Evolutionary conservation across 805 yeast species (phyloP).

Genomic region (Cyberlindnera americana): DNA sequence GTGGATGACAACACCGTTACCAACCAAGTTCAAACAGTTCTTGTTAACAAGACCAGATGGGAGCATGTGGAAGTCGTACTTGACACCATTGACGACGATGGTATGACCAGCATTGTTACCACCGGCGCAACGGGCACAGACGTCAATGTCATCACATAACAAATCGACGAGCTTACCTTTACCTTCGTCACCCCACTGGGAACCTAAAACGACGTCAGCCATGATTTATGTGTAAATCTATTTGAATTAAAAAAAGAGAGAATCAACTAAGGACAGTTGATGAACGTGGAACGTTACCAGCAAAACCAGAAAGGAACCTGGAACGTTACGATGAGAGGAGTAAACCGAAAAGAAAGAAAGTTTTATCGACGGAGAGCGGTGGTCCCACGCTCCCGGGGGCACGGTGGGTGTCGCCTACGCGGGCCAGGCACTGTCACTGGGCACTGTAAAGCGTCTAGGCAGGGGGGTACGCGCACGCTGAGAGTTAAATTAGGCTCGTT

Average conservation of each 20-base stretch:
- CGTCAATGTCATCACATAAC: conserved; percentile 90
- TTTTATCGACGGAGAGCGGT: not conserved
- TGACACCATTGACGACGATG: conserved; percentile 81
- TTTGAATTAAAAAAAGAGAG: not conserved
- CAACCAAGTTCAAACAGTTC: conserved; percentile 83
- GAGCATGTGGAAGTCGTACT: conserved; percentile 97
- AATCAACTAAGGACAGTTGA: conserved; percentile 14
- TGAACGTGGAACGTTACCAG: conserved; percentile 19
- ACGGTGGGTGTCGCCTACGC: too few relatives aligned
- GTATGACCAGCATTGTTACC: conserved; percentile 99
- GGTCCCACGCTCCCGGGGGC: not conserved
- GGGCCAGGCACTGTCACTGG: too few relatives aligned
- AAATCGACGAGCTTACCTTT: conserved; percentile 96
- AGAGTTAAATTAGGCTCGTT: too few relatives aligned
- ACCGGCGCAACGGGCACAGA: conserved; percentile 97
- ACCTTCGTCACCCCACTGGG: conserved; percentile 99
- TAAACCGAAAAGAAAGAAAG: not conserved
- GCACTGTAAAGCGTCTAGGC: too few relatives aligned
- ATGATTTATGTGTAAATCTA: conserved; percentile 19
- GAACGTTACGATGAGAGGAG: not conserved
- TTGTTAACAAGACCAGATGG: conserved; percentile 98
- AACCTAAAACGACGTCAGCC: conserved; percentile 82
- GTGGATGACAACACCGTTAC: conserved; percentile 95
- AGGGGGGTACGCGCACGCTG: too few relatives aligned
- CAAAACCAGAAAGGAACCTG: conserved; percentile 8